Evolutionary conservation across 2,329 filamentous ascomycete species (phyloP).

Genomic region (Raffaelea deltoideospora): DNA sequence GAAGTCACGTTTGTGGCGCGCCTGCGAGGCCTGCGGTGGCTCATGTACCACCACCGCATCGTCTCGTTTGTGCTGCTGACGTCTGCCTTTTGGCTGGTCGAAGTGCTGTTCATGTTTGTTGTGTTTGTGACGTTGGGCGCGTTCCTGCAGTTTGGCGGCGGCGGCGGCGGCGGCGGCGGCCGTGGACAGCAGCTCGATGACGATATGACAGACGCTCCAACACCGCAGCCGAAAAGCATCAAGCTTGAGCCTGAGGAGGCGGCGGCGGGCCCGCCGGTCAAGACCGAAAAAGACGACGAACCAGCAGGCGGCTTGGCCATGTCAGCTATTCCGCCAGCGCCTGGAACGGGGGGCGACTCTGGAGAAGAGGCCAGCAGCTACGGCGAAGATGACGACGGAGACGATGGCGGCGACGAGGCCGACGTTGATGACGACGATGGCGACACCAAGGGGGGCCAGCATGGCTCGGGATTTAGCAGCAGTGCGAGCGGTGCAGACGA

Average conservation of each 20-base stretch:
- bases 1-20: slow-evolving; percentile 56
- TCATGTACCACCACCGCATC: slow-evolving; percentile 76
- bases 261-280: neutral
- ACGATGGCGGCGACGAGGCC: neutral
- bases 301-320: neutral
- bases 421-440: neutral
- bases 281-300: neutral
- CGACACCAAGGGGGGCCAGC: neutral
- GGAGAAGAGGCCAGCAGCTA: no score
- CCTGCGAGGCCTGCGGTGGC: slow-evolving; percentile 61
- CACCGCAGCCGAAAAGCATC: neutral
- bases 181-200: no score
- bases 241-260: neutral
- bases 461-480: neutral
- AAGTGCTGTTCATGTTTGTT: slow-evolving; percentile 49
- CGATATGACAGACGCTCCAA: no score
- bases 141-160: slow-evolving; percentile 3
- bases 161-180: neutral
- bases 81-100: slow-evolving; percentile 58
- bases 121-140: slow-evolving; percentile 45
- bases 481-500: neutral
- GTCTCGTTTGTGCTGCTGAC: slow-evolving; percentile 55
- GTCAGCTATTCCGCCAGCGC: neutral
- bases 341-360: neutral
- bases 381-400: neutral